These are phyloP conservation scores for Alternaria gansuensis DNA, from an alignment of 2,329 filamentous ascomycete species.

Conservation along the genomic window DNA sequence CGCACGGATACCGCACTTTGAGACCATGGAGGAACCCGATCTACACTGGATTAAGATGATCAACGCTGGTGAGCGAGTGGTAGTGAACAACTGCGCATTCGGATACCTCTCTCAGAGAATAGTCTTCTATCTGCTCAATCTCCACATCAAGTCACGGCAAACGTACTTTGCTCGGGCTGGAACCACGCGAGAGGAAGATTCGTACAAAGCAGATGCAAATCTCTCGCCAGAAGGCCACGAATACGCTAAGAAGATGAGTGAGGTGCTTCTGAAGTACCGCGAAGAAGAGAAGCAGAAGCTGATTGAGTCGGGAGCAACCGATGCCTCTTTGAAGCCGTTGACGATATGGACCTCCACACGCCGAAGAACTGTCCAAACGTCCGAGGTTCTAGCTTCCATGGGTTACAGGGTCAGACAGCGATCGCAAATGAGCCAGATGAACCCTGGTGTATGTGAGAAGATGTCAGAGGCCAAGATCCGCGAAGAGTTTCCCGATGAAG, in stretches of 20 bases:
- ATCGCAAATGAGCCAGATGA: conserved; percentile 96
- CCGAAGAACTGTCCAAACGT: conserved; percentile 88
- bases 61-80: conserved; percentile 90
- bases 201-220: conserved; percentile 88
- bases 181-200: conserved; percentile 85
- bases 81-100: conserved; percentile 97
- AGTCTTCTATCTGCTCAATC: conserved; percentile 96
- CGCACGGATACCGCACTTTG: conserved; percentile 91
- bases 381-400: conserved; percentile 77
- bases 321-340: conserved; percentile 77
- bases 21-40: conserved; percentile 93
- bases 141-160: conserved; percentile 93
- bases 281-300: conserved; percentile 78
- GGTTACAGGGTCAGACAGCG: conserved; percentile 90
- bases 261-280: conserved; percentile 81
- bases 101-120: conserved; percentile 97
- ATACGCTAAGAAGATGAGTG: conserved; percentile 75
- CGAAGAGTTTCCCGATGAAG: conserved; percentile 85
- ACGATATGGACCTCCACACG: conserved; percentile 96
- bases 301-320: conserved; percentile 72
- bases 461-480: conserved; percentile 86
- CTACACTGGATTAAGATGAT: conserved; percentile 99
- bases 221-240: conserved; percentile 80
- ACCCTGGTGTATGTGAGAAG: conserved; percentile 94
- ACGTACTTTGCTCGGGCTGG: conserved; percentile 93